These are phyloP conservation scores for Lactarius indigo DNA, from an alignment of 768 basidiomycete genomes.

Conservation along the genomic window DNA sequence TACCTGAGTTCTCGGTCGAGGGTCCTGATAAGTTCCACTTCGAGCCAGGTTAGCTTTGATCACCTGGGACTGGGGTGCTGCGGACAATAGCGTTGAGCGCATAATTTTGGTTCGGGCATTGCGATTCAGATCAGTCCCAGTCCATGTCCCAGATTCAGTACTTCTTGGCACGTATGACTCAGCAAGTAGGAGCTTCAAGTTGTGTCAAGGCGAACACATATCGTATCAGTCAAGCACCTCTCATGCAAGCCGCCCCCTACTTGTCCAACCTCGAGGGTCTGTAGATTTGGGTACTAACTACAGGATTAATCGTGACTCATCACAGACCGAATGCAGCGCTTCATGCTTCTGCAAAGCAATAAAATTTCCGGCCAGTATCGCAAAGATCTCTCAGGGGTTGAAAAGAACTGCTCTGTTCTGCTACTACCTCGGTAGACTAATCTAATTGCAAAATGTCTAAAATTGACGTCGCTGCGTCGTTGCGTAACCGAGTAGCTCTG, in stretches of 20 bases:
- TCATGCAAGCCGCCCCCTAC: not conserved
- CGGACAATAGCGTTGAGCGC: not conserved
- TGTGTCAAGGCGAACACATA: not conserved
- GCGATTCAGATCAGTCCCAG: too few relatives aligned
- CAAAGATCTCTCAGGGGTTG: not conserved
- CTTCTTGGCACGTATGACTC: not conserved
- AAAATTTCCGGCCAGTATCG: not conserved
- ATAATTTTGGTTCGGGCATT: not conserved
- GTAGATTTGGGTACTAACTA: not conserved
- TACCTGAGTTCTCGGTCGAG: not conserved
- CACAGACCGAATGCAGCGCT: not conserved
- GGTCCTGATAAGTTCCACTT: not conserved
- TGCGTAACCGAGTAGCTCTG: not conserved
- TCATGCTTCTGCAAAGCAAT: not conserved
- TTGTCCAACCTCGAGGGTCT: not conserved
- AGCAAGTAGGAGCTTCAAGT: not conserved
- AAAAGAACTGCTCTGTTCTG: not conserved
- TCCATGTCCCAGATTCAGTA: too few relatives aligned
- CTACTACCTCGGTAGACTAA: not conserved
- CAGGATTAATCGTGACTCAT: not conserved
- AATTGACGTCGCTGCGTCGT: not conserved
- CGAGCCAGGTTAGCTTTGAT: not conserved
- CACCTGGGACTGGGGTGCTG: not conserved
- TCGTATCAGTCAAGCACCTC: not conserved
- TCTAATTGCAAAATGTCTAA: not conserved